Conservation (phyloP, 768 basidiomycete genomes). For the Trametes cingulata region DNA sequence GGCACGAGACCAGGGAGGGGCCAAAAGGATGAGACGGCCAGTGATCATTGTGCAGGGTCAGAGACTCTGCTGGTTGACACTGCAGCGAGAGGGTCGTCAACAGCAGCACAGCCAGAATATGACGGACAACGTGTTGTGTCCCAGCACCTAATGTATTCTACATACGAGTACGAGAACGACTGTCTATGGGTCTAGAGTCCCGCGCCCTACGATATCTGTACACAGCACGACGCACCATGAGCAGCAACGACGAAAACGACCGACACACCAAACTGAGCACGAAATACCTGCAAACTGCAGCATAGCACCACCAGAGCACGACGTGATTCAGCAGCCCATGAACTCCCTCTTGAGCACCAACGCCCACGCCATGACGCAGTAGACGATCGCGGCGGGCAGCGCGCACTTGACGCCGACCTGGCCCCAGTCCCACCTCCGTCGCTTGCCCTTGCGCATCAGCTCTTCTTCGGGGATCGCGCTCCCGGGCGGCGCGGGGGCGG, state of each 20-base stretch:
- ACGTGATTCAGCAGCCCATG: slow-evolving; percentile 14
- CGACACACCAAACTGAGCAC: background rate
- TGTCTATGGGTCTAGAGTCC: background rate
- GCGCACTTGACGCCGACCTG: slow-evolving; percentile 69
- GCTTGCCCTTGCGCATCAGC: slow-evolving; percentile 33
- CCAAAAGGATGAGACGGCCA: too few species aligned
- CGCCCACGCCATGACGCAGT: slow-evolving; percentile 81
- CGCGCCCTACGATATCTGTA: background rate
- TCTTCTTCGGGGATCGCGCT: slow-evolving; percentile 19
- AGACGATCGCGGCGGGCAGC: slow-evolving; percentile 71
- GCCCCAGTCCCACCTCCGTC: slow-evolving; percentile 80
- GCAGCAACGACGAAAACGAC: background rate
- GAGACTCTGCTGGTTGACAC: too few species aligned
- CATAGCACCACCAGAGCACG: background rate
- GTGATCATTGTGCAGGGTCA: too few species aligned
- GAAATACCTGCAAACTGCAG: background rate
- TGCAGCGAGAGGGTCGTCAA: too few species aligned
- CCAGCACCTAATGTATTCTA: background rate
- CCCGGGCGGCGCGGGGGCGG: slow-evolving; percentile 11
- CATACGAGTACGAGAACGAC: background rate
- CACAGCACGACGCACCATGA: background rate
- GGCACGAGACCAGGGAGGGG: too few species aligned
- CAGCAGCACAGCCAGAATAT: background rate
- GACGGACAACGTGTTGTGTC: background rate
- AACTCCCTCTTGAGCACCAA: slow-evolving; percentile 44